Evolutionary conservation across 805 yeast species (phyloP), one percentile per base, ranked within the genome.

Genomic region (Metschnikowia shivogae): DNA sequence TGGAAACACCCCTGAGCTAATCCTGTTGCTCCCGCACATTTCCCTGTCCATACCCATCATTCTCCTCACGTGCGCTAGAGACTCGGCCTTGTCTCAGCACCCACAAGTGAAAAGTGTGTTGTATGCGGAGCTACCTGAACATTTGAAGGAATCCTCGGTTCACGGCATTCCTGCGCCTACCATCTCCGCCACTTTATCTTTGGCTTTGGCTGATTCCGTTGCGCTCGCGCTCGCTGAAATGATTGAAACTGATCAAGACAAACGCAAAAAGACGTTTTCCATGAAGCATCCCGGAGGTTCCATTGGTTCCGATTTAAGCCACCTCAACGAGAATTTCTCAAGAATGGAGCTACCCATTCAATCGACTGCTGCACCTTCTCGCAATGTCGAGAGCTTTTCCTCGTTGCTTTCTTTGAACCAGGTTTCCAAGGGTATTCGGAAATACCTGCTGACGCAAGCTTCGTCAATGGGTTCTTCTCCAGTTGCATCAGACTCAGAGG

Each of bases 81-180:
- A 64, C n/a, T 81, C 89, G 3, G 64, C 73, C 28, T 67, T 87
- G 40, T 74, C 87, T 3, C 60, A 63, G 28, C 73, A 72, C 35
- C 70, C 77, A 4, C 76, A 76, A 47, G 74, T 80, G 4, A 63
- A 64, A 19, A 67, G 83, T 1, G 61, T 86, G 22, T 59, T 86
- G 10, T 76, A 75, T 42, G 88, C 88, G 1, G 84, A 81, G 39
- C 61, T 85, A 13, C 88, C 90, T 0, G 52, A 65, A 1, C 63
- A 69, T 32, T 70, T 81, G 46, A 68, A 76, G 26, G 97, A 89
- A 49, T 72, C 74, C 14, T 63, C 74, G 11, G 67, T 86, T 3
- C 86, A 85, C 56, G 96, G 96, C 0, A 62, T 89, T 26, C 84
- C 89, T 7, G 96, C 96, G 0, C 97, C 97, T 1, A 89, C 96